These are phyloP conservation scores for Zygosaccharomyces rouxii DNA, from an alignment of 805 yeast genomes.

Conservation along the genomic window DNA sequence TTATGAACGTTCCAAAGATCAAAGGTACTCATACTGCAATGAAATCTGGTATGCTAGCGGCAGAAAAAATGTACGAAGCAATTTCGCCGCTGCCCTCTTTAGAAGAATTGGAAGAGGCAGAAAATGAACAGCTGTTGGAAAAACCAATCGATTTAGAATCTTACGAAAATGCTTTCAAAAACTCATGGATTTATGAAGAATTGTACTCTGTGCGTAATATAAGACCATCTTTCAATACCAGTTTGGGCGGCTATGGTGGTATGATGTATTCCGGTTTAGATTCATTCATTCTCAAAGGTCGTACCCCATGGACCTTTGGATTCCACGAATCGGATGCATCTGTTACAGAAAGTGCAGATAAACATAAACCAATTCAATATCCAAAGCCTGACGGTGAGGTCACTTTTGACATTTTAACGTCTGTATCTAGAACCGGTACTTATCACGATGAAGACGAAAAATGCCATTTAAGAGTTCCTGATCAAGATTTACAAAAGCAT, in stretches of 20 bases:
- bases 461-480: slow-evolving; percentile 72
- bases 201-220: slow-evolving; percentile 81
- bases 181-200: slow-evolving; percentile 86
- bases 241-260: slow-evolving; percentile 78
- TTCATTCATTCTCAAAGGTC: slow-evolving; percentile 72
- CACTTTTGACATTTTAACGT: slow-evolving; percentile 86
- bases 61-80: slow-evolving; percentile 66
- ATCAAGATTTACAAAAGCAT: slow-evolving; percentile 62
- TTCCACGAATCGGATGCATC: slow-evolving; percentile 68
- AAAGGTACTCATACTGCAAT: slow-evolving; percentile 98
- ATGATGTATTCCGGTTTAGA: slow-evolving; percentile 78
- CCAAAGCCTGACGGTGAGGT: slow-evolving; percentile 95
- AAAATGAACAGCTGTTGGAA: slow-evolving; percentile 36
- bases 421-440: slow-evolving; percentile 96
- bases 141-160: slow-evolving; percentile 47
- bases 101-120: slow-evolving; percentile 41
- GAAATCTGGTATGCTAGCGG: slow-evolving; percentile 93
- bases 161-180: slow-evolving; percentile 61
- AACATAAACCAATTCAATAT: slow-evolving; percentile 70
- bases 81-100: slow-evolving; percentile 43
- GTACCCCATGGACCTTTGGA: slow-evolving; percentile 81
- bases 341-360: slow-evolving; percentile 62
- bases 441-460: slow-evolving; percentile 92
- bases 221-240: slow-evolving; percentile 81
- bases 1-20: slow-evolving; percentile 94